A percentile compares a stretch with the other conserved stretches of the same genome.
phyloP scores from a whole-genome alignment of 2,329 filamentous ascomycete genomes.

The Monosporascus sp. region DNA sequence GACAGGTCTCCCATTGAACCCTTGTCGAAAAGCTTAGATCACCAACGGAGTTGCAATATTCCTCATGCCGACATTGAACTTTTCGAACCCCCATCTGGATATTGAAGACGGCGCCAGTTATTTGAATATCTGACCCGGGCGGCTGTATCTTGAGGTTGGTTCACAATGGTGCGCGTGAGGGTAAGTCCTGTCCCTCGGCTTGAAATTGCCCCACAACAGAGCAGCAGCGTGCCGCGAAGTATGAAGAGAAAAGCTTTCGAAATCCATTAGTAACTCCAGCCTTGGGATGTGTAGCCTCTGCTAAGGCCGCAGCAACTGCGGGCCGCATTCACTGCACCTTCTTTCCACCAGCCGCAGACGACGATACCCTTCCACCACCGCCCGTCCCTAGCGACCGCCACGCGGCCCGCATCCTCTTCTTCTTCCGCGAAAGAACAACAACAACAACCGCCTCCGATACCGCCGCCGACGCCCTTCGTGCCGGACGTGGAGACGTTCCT shows the following conservation, averaged over 20 bases:
- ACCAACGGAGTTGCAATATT: not conserved
- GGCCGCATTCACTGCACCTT: slow-evolving; percentile 10
- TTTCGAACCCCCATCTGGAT: not conserved
- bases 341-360: not conserved
- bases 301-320: slow-evolving; percentile 24
- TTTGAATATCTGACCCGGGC: no score
- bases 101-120: not conserved
- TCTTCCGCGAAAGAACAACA: slow-evolving; percentile 1
- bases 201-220: not conserved
- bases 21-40: not conserved
- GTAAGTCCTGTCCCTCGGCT: not conserved
- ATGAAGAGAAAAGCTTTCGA: not conserved
- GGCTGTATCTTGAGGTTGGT: no score
- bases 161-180: not conserved
- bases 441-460: slow-evolving; percentile 33
- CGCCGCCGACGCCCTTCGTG: slow-evolving; percentile 75
- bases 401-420: slow-evolving; percentile 1
- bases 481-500: slow-evolving; percentile 84
- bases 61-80: not conserved
- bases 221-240: not conserved
- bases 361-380: not conserved
- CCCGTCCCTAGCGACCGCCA: not conserved
- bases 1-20: no score
- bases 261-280: not conserved
- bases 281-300: slow-evolving; percentile 14